phyloP scores from a whole-genome alignment of 352 stramenopile genomes.

The Peronospora belbahrii region DNA sequence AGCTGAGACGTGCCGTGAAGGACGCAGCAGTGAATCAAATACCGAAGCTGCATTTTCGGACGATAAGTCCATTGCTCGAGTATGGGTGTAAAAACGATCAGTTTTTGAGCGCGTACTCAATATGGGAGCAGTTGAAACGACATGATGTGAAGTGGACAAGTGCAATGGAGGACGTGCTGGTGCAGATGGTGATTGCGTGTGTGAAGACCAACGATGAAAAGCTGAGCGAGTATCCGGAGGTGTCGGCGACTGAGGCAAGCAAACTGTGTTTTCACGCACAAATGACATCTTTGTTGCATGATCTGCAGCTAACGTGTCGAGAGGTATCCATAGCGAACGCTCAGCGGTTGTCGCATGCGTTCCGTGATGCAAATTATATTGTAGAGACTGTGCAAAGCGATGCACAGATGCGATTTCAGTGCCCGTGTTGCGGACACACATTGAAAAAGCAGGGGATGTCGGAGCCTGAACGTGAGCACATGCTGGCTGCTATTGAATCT shows the following conservation, averaged over 20 bases:
- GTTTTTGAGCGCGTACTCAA: constrained; percentile 36
- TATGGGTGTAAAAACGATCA: constrained; percentile 34
- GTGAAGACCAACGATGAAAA: constrained; percentile 21
- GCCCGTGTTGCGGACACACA: constrained; percentile 27
- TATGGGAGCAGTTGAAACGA: constrained; percentile 52
- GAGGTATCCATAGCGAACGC: constrained; percentile 48
- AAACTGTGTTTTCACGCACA: constrained; percentile 30
- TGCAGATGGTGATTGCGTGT: constrained; percentile 59
- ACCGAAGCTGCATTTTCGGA: constrained; percentile 60
- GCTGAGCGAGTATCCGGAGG: constrained; percentile 6
- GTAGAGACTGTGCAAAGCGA: constrained; percentile 37
- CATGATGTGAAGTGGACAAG: constrained; percentile 59
- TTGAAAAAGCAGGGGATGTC: constrained; percentile 43
- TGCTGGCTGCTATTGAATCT: constrained; percentile 53
- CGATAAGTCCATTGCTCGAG: constrained; percentile 53
- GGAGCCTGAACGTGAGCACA: constrained; percentile 30
- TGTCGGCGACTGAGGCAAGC: background rate
- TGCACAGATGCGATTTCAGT: constrained; percentile 30
- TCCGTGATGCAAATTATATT: constrained; percentile 28
- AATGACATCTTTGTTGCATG: constrained; percentile 55
- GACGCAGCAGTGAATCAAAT: background rate
- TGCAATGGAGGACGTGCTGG: constrained; percentile 63
- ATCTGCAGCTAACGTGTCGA: constrained; percentile 46
- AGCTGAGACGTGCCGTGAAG: constrained; percentile 22
- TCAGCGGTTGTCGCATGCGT: constrained; percentile 32